Evolutionary conservation across 2,329 filamentous ascomycete species (phyloP).

Genomic region (Fusarium irregulare): DNA sequence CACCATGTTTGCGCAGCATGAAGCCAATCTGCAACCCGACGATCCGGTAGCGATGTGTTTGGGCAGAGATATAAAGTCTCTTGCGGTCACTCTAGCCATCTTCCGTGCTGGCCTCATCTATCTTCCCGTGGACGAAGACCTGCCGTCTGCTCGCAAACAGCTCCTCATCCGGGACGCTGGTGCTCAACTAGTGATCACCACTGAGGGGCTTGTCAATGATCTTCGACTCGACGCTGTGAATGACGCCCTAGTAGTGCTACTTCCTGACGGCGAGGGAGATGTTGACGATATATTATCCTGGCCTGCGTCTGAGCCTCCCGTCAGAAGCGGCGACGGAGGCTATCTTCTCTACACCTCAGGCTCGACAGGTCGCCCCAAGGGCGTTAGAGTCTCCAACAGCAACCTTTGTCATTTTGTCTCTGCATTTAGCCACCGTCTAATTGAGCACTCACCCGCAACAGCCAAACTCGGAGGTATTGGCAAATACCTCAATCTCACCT

Average conservation of each 20-base stretch:
- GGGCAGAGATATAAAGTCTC: constrained; percentile 10
- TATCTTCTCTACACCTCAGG: constrained; percentile 33
- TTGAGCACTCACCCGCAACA: background rate
- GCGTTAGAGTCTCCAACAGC: constrained; percentile 15
- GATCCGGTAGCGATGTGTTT: constrained; percentile 17
- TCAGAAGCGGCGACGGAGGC: background rate
- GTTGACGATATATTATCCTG: background rate
- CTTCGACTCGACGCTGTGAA: background rate
- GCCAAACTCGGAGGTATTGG: background rate
- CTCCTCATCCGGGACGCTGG: constrained; percentile 20
- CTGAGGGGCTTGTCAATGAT: background rate
- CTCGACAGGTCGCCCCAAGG: constrained; percentile 24
- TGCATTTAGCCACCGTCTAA: constrained; percentile 7
- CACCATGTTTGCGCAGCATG: background rate
- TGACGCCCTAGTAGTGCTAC: background rate
- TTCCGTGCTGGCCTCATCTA: constrained; percentile 15
- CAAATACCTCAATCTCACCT: constrained; percentile 29
- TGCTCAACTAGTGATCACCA: constrained; percentile 13
- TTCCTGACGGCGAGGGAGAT: background rate
- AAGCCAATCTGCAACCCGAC: background rate
- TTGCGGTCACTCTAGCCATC: constrained; percentile 21
- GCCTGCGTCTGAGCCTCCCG: background rate
- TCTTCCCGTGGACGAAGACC: constrained; percentile 10
- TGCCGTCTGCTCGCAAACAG: constrained; percentile 12
- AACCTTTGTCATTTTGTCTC: constrained; percentile 25